Conservation (phyloP, 2,329 filamentous ascomycete genomes). For the Pseudogymnoascus verrucosus region DNA sequence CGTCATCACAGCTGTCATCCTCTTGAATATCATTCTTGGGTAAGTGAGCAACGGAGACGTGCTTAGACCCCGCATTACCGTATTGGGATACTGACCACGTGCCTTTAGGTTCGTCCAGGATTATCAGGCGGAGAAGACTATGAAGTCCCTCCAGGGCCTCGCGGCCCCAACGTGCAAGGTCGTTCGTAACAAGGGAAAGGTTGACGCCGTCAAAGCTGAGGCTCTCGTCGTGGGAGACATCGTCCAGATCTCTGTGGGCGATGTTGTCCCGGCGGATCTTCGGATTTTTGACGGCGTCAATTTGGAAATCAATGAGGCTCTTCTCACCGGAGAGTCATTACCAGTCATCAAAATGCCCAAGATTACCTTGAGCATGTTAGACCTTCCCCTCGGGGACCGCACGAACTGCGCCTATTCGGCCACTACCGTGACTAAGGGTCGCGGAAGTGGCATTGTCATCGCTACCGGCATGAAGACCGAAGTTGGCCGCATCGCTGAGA, state of each 20-base stretch:
- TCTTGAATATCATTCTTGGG: conserved; percentile 61
- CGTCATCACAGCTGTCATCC: conserved; percentile 55
- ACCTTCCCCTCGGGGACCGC: conserved; percentile 59
- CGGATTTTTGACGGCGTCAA: conserved; percentile 61
- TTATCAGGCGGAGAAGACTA: conserved; percentile 53
- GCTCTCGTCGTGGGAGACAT: conserved; percentile 59
- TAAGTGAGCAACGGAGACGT: conserved; percentile 27
- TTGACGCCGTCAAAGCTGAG: conserved; percentile 46
- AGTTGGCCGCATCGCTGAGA: conserved; percentile 64
- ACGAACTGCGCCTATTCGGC: conserved; percentile 65
- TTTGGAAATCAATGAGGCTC: conserved; percentile 66
- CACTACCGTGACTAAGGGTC: conserved; percentile 63
- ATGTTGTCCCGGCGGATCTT: conserved; percentile 63
- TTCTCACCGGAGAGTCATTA: conserved; percentile 66
- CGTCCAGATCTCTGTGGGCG: conserved; percentile 53
- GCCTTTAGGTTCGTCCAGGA: conserved; percentile 47
- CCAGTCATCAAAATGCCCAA: conserved; percentile 60
- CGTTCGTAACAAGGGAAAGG: conserved; percentile 43
- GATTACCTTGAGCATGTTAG: conserved; percentile 34
- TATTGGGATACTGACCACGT: conserved; percentile 16
- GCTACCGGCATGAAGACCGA: conserved; percentile 67
- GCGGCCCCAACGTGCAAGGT: conserved; percentile 47
- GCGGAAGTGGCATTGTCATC: conserved; percentile 60
- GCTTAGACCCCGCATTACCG: conserved; percentile 14
- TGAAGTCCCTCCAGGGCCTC: conserved; percentile 42